Evolutionary conservation across 805 yeast genomes (phyloP).

Genomic region (Soucietia sequanensis): DNA sequence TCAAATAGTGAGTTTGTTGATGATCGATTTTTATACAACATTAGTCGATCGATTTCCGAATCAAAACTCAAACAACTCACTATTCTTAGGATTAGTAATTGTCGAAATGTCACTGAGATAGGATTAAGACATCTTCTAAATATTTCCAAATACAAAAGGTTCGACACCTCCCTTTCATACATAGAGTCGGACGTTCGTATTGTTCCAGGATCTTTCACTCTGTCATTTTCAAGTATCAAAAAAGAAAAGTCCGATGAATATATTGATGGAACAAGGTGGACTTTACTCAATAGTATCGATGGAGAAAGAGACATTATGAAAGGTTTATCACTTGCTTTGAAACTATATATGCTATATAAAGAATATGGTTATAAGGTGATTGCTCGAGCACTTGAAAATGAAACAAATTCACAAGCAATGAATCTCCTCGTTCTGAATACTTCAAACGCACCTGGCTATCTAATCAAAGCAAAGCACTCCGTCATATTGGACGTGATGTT

Average conservation of each 20-base stretch:
- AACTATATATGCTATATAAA: conserved; percentile 17
- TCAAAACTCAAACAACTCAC: conserved; percentile 17
- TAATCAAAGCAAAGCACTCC: conserved; percentile 1
- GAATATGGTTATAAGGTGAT: conserved; percentile 9
- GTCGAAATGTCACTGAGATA: conserved; percentile 13
- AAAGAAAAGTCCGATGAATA: too few relatives aligned
- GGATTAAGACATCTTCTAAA: conserved; percentile 12
- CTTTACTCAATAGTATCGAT: conserved; percentile 9
- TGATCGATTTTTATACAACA: conserved; percentile 28
- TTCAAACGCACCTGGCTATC: conserved; percentile 4
- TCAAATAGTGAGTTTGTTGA: conserved; percentile 27
- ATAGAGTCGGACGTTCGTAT: conserved; percentile 17
- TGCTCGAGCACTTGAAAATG: neutral
- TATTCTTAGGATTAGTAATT: conserved; percentile 21
- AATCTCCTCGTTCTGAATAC: conserved; percentile 1
- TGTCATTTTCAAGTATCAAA: too few relatives aligned
- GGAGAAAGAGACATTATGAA: conserved; percentile 9
- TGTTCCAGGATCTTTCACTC: neutral
- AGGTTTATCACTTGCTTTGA: conserved; percentile 25
- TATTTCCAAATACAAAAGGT: conserved; percentile 2
- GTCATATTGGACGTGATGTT: conserved; percentile 15
- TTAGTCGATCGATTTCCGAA: conserved; percentile 16
- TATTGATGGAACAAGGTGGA: conserved; percentile 26
- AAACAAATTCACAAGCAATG: conserved; percentile 1
- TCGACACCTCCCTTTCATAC: conserved; percentile 7